Conservation (phyloP, 352 stramenopile genomes). For the Phytophthora europaea region DNA sequence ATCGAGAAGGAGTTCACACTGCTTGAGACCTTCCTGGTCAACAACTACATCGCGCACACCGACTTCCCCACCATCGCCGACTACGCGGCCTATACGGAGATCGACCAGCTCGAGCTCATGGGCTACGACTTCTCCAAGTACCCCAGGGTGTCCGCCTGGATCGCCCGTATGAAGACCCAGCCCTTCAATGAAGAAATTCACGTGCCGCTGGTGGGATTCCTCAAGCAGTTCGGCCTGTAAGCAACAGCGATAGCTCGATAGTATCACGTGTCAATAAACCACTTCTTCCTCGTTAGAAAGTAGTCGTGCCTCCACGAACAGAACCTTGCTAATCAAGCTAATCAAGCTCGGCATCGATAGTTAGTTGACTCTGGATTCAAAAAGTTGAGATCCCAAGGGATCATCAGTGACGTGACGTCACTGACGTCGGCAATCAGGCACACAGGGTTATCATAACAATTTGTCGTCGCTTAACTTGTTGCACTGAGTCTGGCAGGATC, state of each 20-base stretch:
- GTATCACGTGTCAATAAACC: slow-evolving; percentile 19
- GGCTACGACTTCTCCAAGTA: slow-evolving; percentile 64
- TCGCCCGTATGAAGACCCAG: slow-evolving; percentile 63
- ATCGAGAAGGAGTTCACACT: slow-evolving; percentile 46
- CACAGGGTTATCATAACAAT: not conserved
- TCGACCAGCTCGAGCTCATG: slow-evolving; percentile 72
- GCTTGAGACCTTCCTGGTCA: slow-evolving; percentile 61
- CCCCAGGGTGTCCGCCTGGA: slow-evolving; percentile 59
- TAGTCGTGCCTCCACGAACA: not conserved
- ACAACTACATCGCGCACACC: slow-evolving; percentile 59
- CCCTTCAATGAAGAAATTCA: slow-evolving; percentile 70
- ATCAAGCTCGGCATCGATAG: not conserved
- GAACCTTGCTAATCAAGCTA: not conserved
- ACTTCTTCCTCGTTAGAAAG: slow-evolving; percentile 2
- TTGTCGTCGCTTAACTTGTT: not conserved
- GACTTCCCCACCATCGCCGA: slow-evolving; percentile 72
- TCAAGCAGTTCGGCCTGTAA: slow-evolving; percentile 45
- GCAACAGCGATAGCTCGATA: slow-evolving; percentile 7
- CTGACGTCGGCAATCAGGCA: slow-evolving; percentile 9
- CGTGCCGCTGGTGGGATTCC: slow-evolving; percentile 36
- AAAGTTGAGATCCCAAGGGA: not conserved
- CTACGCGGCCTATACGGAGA: slow-evolving; percentile 66
- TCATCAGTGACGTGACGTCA: slow-evolving; percentile 10
- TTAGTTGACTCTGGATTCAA: not conserved
- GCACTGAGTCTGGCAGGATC: not conserved